A percentile compares a stretch with the other conserved stretches of the same genome.
These are phyloP conservation scores for Tuber brumale DNA, from an alignment of 495 filamentous ascomycete species.

Conservation along the genomic window DNA sequence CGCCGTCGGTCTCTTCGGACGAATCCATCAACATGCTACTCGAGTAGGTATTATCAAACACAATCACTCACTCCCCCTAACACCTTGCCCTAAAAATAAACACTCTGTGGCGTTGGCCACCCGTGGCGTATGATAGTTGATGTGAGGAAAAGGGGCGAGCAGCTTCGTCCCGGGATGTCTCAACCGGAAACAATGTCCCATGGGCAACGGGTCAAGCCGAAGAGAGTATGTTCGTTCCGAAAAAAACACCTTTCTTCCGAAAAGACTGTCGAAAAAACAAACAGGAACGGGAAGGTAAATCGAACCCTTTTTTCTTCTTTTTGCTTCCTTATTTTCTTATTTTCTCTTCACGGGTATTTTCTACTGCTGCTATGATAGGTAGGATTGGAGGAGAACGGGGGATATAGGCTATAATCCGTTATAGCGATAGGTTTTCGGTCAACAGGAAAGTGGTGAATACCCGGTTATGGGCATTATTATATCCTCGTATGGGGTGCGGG, in stretches of 20 bases:
- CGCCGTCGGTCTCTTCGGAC: not conserved
- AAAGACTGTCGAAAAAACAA: not conserved
- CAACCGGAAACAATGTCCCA: not conserved
- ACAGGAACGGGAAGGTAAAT: not conserved
- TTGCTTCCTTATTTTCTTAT: not conserved
- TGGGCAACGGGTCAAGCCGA: not conserved
- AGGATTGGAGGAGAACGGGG: not conserved
- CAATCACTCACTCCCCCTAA: not conserved
- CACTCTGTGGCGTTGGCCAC: not conserved
- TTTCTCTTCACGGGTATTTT: not conserved
- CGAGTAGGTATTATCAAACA: not conserved
- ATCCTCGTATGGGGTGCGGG: not conserved
- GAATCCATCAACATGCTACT: not conserved
- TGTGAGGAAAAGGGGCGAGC: not conserved
- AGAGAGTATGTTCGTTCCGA: not conserved
- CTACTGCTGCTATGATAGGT: not conserved
- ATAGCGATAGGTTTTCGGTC: not conserved
- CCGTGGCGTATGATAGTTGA: not conserved
- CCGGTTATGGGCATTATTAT: conserved; percentile 1
- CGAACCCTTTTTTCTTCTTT: not conserved
- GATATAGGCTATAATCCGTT: not conserved
- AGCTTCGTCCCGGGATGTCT: not conserved
- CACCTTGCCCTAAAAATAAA: not conserved
- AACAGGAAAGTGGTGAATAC: not conserved
- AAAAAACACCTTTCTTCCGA: not conserved